phyloP scores from a whole-genome alignment of 371 early-diverging fungal species.

The Mucor velutinosus region DNA sequence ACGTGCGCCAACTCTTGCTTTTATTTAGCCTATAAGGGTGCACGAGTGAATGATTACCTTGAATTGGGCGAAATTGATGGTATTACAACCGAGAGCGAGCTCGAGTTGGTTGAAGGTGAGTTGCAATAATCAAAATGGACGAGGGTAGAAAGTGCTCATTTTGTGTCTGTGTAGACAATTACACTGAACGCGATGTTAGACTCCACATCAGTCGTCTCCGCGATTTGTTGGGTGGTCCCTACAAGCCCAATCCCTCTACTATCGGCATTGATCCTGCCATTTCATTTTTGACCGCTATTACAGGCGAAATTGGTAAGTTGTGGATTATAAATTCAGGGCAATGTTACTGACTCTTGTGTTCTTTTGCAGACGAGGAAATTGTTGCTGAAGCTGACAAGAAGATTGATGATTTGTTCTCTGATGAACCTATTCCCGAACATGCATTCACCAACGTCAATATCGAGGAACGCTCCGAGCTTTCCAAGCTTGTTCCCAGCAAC shows the following conservation, averaged over 20 bases:
- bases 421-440: conserved; percentile 50
- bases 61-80: conserved; percentile 81
- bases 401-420: conserved; percentile 42
- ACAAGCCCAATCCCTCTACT: conserved; percentile 64
- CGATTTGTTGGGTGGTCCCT: conserved; percentile 81
- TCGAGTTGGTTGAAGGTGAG: conserved; percentile 78
- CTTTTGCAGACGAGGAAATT: conserved; percentile 42
- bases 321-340: background rate
- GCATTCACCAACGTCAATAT: conserved; percentile 65
- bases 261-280: conserved; percentile 77
- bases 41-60: conserved; percentile 69
- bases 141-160: background rate
- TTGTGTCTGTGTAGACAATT: conserved; percentile 55
- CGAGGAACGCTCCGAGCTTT: conserved; percentile 50
- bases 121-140: background rate
- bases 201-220: conserved; percentile 87
- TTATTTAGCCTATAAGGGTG: conserved; percentile 74
- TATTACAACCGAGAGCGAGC: conserved; percentile 65
- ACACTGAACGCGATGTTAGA: conserved; percentile 90
- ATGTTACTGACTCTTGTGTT: background rate
- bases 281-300: conserved; percentile 70
- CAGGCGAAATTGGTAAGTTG: conserved; percentile 62
- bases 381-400: conserved; percentile 42
- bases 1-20: conserved; percentile 91
- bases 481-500: conserved; percentile 57